Conservation (phyloP, 2,329 filamentous ascomycete species). For the Cordyceps farinosa region DNA sequence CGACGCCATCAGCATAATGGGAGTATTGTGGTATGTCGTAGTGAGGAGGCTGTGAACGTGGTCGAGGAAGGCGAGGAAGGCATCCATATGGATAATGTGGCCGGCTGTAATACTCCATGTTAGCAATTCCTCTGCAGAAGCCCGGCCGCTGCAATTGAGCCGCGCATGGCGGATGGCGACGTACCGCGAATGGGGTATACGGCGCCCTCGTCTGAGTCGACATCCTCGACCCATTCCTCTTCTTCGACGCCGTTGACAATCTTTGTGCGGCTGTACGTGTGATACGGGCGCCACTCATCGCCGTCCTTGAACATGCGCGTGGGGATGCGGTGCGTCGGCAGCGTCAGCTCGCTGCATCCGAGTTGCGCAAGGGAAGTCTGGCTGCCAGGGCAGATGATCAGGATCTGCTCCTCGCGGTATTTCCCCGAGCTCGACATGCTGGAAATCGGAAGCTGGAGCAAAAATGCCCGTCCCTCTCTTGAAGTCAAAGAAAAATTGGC, state of each 20-base stretch:
- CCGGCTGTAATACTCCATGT: conserved; percentile 50
- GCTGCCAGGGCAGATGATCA: conserved; percentile 77
- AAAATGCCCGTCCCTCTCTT: background rate
- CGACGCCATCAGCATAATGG: conserved; percentile 84
- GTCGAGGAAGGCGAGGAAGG: conserved; percentile 88
- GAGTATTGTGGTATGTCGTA: conserved; percentile 92
- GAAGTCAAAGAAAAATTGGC: background rate
- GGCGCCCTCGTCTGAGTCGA: conserved; percentile 81
- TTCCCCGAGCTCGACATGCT: conserved; percentile 56
- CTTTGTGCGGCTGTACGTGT: conserved; percentile 66
- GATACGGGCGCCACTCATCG: conserved; percentile 72
- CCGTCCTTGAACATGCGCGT: conserved; percentile 94
- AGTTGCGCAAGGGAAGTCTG: conserved; percentile 88
- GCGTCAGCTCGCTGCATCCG: conserved; percentile 85
- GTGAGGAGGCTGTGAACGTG: conserved; percentile 88
- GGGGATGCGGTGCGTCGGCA: conserved; percentile 77
- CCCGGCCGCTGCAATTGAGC: background rate
- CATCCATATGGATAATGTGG: conserved; percentile 83
- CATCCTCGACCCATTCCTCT: conserved; percentile 82
- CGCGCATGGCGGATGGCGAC: conserved; percentile 19
- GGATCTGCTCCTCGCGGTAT: conserved; percentile 62
- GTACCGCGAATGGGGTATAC: conserved; percentile 74
- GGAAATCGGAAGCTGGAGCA: conserved; percentile 4
- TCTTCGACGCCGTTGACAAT: conserved; percentile 46
- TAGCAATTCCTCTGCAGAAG: conserved; percentile 14